Percentiles rank a stretch among this genome's conserved stretches.
phyloP scores from a whole-genome alignment of 768 basidiomycete species.

The Kwoniella dendrophila region DNA sequence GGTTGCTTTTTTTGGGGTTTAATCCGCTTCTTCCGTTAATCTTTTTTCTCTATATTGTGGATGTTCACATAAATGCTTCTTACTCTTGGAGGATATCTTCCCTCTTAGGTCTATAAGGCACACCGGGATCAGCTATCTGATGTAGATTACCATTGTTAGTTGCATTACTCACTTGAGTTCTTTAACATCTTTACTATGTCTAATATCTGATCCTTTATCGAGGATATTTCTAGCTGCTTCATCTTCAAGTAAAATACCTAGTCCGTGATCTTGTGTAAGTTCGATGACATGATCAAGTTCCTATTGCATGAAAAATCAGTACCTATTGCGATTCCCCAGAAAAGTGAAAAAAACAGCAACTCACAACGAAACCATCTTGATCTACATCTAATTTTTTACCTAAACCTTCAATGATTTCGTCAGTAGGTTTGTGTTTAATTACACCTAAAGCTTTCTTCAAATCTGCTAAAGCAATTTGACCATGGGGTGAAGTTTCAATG shows the following conservation, averaged over 20 bases:
- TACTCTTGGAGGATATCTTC: slow-evolving; percentile 80
- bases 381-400: slow-evolving; percentile 94
- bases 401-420: slow-evolving; percentile 81
- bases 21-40: background rate
- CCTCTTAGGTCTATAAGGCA: slow-evolving; percentile 70
- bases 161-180: slow-evolving; percentile 62
- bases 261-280: slow-evolving; percentile 80
- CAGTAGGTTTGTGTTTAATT: slow-evolving; percentile 89
- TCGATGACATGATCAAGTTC: slow-evolving; percentile 86
- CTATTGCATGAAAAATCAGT: slow-evolving; percentile 28
- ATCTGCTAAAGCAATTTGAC: slow-evolving; percentile 84
- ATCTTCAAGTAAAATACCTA: slow-evolving; percentile 83
- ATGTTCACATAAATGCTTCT: slow-evolving; percentile 22
- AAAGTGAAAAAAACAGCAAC: too few relatives aligned
- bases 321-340: background rate
- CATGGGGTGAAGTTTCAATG: slow-evolving; percentile 59
- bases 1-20: background rate
- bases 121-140: slow-evolving; percentile 9
- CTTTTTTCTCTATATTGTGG: slow-evolving; percentile 1
- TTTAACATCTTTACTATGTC: slow-evolving; percentile 65
- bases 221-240: slow-evolving; percentile 74
- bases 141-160: background rate
- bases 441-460: slow-evolving; percentile 86
- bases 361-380: slow-evolving; percentile 89
- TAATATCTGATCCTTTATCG: slow-evolving; percentile 56